Conservation (phyloP, 306 rosid genomes). For the Rosa multiflora region DNA sequence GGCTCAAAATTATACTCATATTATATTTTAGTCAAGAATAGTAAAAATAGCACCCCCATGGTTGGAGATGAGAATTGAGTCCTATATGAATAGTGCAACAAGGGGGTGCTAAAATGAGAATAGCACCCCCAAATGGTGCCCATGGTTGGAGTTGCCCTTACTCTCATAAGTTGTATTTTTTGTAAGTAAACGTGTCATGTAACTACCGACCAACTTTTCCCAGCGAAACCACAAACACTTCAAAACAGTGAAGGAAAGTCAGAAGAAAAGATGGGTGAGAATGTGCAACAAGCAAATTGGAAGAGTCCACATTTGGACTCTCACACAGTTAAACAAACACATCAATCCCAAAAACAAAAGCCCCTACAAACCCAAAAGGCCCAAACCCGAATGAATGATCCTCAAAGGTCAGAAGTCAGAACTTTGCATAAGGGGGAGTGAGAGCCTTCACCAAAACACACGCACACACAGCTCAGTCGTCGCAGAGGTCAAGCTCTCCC, state of each 20-base stretch:
- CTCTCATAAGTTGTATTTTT: no score
- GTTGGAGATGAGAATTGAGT: no score
- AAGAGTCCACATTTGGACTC: background rate
- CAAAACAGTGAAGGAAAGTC: background rate
- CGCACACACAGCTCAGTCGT: background rate
- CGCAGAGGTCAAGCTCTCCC: constrained; percentile 15
- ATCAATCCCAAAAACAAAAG: background rate
- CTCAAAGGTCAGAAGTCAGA: background rate
- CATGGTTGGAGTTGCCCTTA: no score
- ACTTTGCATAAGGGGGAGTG: background rate
- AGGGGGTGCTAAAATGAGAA: no score
- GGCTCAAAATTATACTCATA: no score
- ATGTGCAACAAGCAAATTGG: background rate
- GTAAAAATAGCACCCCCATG: no score
- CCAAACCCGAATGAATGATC: background rate
- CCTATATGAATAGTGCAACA: no score
- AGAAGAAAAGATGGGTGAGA: background rate
- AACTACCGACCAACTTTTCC: background rate
- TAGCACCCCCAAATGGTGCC: no score
- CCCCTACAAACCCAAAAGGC: background rate
- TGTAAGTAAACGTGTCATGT: no score
- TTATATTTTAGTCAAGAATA: no score
- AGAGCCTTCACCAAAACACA: background rate
- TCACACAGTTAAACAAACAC: background rate
- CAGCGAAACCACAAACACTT: background rate